Percentiles rank a stretch among this genome's conserved stretches.
phyloP scores from a whole-genome alignment of 1,284 basidiomycete species.

The Cerrena zonata region DNA sequence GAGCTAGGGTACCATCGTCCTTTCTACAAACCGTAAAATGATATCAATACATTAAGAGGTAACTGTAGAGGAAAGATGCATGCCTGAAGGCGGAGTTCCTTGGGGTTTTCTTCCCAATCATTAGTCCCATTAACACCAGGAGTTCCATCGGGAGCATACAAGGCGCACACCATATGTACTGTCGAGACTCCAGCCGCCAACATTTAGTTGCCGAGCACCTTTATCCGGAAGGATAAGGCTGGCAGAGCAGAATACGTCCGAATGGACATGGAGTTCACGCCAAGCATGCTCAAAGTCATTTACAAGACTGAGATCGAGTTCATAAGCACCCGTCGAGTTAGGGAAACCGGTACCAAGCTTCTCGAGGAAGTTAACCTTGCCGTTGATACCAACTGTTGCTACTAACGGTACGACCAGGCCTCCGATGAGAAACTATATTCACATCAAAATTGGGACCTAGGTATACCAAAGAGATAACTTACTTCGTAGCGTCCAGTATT shows the following conservation, averaged over 20 bases:
- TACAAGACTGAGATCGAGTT: slow-evolving; percentile 57
- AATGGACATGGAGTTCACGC: slow-evolving; percentile 68
- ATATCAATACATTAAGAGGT: background rate
- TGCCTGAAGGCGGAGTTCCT: too few relatives aligned
- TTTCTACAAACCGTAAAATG: slow-evolving; percentile 36
- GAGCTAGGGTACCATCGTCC: slow-evolving; percentile 71
- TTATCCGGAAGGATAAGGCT: slow-evolving; percentile 68
- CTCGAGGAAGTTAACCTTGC: slow-evolving; percentile 73
- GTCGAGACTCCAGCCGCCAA: slow-evolving; percentile 61
- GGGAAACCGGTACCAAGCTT: slow-evolving; percentile 51
- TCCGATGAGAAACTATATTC: slow-evolving; percentile 51
- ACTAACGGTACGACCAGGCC: slow-evolving; percentile 68
- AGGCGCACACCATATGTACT: slow-evolving; percentile 64
- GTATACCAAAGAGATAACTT: too few relatives aligned
- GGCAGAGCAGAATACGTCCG: slow-evolving; percentile 74
- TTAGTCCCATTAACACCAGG: slow-evolving; percentile 57
- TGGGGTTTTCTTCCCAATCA: slow-evolving; percentile 72
- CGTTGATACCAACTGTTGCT: slow-evolving; percentile 69
- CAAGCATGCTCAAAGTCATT: slow-evolving; percentile 52
- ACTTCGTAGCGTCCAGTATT: slow-evolving; percentile 67
- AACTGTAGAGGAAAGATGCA: background rate
- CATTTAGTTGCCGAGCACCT: slow-evolving; percentile 59
- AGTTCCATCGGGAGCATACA: slow-evolving; percentile 56
- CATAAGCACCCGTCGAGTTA: slow-evolving; percentile 73
- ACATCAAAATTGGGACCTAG: too few relatives aligned